Evolutionary conservation across 129 eudicot species (phyloP), one percentile per base, ranked within the genome.

Genomic region (Ambrosia artemisiifolia): DNA sequence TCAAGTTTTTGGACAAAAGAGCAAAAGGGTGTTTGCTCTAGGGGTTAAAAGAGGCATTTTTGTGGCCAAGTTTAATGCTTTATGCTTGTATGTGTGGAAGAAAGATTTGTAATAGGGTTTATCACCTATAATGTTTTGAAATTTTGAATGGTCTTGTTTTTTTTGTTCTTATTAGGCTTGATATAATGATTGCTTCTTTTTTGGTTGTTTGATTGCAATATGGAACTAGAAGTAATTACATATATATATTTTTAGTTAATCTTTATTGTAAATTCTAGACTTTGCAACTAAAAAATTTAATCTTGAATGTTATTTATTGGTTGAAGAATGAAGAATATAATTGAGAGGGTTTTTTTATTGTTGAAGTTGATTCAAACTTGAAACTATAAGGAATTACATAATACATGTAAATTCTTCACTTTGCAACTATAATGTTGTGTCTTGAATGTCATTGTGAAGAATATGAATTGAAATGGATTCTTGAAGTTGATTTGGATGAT

Each of bases 11-110:
- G 42, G 42, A 70, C 82, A 50, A 50, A 70, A 63, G 65, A 67
- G 77, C 36, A 70, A 50, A 78, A 51, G 77, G 82, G 82, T 78
- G 66, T 17, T 62, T 51, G 72, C 10, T 40, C 60, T 42, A 53
- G 54, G 42, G 77, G 61, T 78, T 13, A 47, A 63, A 78, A 70
- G 59, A 71, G 59, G 24, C 72, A 33, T 78, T 63, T 50, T 63
- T 50, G 51, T 78, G 82, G 71, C 65, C 72, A 71, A 50, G 77
- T 51, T 70, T 78, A 66, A 18, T 63, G 76, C 28, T 70, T 70
- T 70, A 16, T 48, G 81, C 35, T 78, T 69, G 81, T 77, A 77
- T 49, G 76, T 70, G 72, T 70, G 81, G 54, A 28, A 49, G 38
- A 53, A 28, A 49, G 38, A n/a, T 70, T 24, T 77, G 71, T 61